Conservation (phyloP, 1,139 yeast genomes). For the Debaryomyces fabryi region DNA sequence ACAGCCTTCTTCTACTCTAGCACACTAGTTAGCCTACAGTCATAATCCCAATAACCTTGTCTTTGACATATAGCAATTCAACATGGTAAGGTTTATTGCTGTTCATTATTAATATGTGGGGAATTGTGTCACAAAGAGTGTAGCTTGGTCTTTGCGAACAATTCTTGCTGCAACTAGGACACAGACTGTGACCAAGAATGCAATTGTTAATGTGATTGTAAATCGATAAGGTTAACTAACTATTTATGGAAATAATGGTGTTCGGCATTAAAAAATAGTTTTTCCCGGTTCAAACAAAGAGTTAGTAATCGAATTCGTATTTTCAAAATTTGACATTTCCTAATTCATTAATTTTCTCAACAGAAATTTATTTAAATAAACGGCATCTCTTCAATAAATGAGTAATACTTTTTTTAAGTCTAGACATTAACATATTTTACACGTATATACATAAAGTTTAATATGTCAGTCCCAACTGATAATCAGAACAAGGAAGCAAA, state of each 20-base stretch:
- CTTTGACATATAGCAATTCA: neutral
- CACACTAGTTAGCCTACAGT: neutral
- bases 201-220: no score
- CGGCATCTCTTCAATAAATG: neutral
- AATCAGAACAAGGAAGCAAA: neutral
- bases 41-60: neutral
- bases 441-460: neutral
- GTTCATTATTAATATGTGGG: neutral
- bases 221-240: no score
- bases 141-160: neutral
- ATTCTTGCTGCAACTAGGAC: neutral
- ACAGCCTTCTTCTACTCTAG: neutral
- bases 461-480: neutral
- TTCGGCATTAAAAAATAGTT: neutral
- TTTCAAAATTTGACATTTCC: neutral
- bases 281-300: neutral
- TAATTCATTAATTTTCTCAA: neutral
- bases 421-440: neutral
- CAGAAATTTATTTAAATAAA: neutral
- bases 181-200: no score
- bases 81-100: neutral
- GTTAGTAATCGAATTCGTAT: neutral
- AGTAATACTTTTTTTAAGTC: neutral
- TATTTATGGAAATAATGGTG: neutral
- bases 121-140: neutral